Evolutionary conservation across 345 rosid species (phyloP), one percentile per base, ranked within the genome.

Genomic region (Eucalyptus curtisii): DNA sequence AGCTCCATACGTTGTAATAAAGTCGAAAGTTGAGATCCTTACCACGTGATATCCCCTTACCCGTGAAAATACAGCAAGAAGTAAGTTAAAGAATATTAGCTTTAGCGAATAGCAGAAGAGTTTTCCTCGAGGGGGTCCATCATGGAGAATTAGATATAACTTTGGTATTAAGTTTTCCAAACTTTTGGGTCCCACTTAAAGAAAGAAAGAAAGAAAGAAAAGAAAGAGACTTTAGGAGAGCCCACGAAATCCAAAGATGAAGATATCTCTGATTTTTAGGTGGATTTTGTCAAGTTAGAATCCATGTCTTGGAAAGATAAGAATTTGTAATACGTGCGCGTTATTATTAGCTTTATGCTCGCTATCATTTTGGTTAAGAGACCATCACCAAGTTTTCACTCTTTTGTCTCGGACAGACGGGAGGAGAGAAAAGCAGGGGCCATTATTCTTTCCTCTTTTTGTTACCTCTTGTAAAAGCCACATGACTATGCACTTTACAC

Each of bases 241-340:
- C 90, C 86, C 93, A 95, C 95, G 92, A 94, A 91, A 93, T 95
- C 96, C 92, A 88, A 88, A 86, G 91, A 93, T 20, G 71, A 71
- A 92, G 93, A 92, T 88, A 90, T 94, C 94, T 92, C 93, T 92
- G 89, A 89, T 90, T 90, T 92, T 91, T 86, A 90, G 88, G 93
- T 90, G 89, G 90, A 89, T 93, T 89, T 92, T 50, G 90, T 90
- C 87, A 87, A 80, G 87, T 88, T 81, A 61, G 55, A 48, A 85
- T 85, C 87, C 40, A 19, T 87, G 30, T 44, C 48, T 87, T 44
- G 57, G 79, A 64, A 33, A 13, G 40, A 27, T 64, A 57, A 27
- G 87, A 55, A 55, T 86, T 57, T 64, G 50, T 66, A 55, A 22
- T 57, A 27, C 88, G 48, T 40, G 42, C 30, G 49, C 40, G 33